A percentile compares a stretch with the other conserved stretches of the same genome.
Evolutionary conservation across 306 rosid species (phyloP).

Genomic region (Ormosia semicastrata): DNA sequence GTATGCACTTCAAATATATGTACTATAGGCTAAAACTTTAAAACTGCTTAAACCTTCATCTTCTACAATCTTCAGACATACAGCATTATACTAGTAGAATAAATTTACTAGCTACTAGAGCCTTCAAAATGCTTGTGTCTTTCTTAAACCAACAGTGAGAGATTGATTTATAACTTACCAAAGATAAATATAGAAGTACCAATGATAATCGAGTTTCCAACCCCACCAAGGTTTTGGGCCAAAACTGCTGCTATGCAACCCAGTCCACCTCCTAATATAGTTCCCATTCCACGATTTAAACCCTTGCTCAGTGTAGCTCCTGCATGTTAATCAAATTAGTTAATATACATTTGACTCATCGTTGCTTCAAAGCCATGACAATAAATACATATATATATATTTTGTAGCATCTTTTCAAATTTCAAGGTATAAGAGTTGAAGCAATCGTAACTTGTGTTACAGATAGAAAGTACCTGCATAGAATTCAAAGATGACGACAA

Average conservation of each 20-base stretch:
- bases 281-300: conserved; percentile 70
- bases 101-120: too few relatives aligned
- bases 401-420: background rate
- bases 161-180: conserved; percentile 32
- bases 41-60: too few relatives aligned
- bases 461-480: conserved; percentile 48
- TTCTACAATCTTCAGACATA: too few relatives aligned
- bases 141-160: background rate
- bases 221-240: conserved; percentile 51
- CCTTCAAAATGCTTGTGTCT: background rate
- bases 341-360: background rate
- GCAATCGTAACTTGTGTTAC: background rate
- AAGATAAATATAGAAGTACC: conserved; percentile 53
- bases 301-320: conserved; percentile 86
- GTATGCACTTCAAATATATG: too few relatives aligned
- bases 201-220: conserved; percentile 46
- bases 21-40: too few relatives aligned
- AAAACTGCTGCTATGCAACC: conserved; percentile 62
- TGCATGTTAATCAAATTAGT: conserved; percentile 10
- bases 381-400: too few relatives aligned
- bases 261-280: conserved; percentile 65
- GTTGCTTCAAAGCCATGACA: background rate
- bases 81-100: too few relatives aligned
- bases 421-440: too few relatives aligned
- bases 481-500: conserved; percentile 76